Evolutionary conservation across 2,329 filamentous ascomycete genomes (phyloP), one percentile per base, ranked within the genome.

Genomic region (Seiridium cupressi): DNA sequence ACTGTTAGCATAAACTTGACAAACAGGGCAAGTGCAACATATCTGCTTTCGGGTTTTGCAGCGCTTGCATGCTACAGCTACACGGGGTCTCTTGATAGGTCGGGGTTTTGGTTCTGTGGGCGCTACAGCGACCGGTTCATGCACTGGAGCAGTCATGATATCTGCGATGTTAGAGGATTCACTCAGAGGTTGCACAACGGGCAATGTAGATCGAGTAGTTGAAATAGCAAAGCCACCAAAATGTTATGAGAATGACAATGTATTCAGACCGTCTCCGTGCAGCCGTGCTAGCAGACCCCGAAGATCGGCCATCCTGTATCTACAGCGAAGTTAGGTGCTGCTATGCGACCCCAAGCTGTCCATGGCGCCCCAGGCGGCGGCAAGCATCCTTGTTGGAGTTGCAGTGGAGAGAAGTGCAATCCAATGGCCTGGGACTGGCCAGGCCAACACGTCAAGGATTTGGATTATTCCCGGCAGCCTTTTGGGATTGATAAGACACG

Each of bases 41-140:
- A 63, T 63, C 60, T 67, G 65, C 51, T 67, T 67, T 40, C 65
- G 51, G 9, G 51, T 61, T 57, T 66, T 67, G 59, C 64, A 67
- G 13, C 64, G 38, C 44, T 63, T 64, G 46, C 65, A 66, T 13
- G 65, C 65, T 9, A 65, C 47, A 44, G 64, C 64, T 10, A 67
- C 64, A 36, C 65, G 51, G 48, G 65, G 57, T 42, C 63, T 53
- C 49, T 65, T 67, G 51, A 60, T 53, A n/a, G 51, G 59, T n/a
- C 58, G 58, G 8, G 57, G 32, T 44, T 38, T 55, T 31, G 40
- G 35, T 38, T 13, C 53, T 44, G 40, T 8, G 13, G n/a, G 36
- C 9, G 40, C 18, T 13, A 40, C 26, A 8, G 7, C n/a, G 10
- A 13, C 53, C 11, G 8, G 32, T 10, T n/a, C 38, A 4, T 5